Percentiles rank a stretch among this genome's conserved stretches.
Conservation (phyloP, 768 basidiomycete species). For the Leucocoprinus leucothites region DNA sequence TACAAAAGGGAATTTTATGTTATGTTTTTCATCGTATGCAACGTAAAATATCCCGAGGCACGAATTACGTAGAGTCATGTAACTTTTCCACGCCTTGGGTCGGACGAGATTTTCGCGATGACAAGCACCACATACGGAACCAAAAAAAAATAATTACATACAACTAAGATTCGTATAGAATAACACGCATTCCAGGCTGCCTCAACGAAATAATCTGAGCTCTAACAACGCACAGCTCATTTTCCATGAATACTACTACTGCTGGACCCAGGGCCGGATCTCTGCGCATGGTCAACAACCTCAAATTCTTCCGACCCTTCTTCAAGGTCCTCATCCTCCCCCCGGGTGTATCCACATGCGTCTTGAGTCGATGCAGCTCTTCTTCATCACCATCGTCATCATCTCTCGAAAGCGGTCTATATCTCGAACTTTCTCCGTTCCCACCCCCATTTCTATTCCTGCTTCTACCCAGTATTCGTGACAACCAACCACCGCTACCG, state of each 20-base stretch:
- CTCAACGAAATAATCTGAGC: too few relatives aligned
- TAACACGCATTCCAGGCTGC: not conserved
- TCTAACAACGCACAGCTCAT: too few relatives aligned
- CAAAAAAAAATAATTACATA: not conserved
- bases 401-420: not conserved
- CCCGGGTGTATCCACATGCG: not conserved
- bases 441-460: not conserved
- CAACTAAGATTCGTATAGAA: not conserved
- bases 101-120: too few relatives aligned
- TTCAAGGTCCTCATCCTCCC: not conserved
- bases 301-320: not conserved
- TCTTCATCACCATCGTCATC: constrained; percentile 2
- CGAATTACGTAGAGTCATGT: too few relatives aligned
- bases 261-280: not conserved
- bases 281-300: too few relatives aligned
- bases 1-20: too few relatives aligned
- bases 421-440: not conserved
- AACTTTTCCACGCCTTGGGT: too few relatives aligned
- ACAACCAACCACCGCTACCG: not conserved
- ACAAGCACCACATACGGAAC: not conserved
- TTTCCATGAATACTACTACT: too few relatives aligned
- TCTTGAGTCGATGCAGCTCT: not conserved
- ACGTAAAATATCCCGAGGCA: too few relatives aligned
- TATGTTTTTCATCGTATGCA: too few relatives aligned
- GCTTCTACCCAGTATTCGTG: not conserved